phyloP scores from a whole-genome alignment of 2,329 filamentous ascomycete species.

The Pseudohalonectria lignicola region DNA sequence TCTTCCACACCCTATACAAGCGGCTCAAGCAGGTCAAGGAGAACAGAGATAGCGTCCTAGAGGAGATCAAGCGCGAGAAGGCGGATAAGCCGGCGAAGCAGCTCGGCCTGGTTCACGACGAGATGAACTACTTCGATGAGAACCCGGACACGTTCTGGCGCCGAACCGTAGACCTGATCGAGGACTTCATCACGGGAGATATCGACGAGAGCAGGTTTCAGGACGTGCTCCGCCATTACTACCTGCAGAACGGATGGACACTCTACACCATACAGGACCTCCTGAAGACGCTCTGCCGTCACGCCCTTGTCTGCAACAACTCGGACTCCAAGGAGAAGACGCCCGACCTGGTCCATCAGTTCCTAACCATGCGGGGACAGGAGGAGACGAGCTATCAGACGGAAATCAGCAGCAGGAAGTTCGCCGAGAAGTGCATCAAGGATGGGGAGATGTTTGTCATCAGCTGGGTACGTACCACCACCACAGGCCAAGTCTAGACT shows the following conservation, averaged over 20 bases:
- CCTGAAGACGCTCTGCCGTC: conserved; percentile 68
- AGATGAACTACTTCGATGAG: conserved; percentile 64
- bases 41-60: conserved; percentile 60
- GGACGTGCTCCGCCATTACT: conserved; percentile 84
- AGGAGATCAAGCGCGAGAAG: conserved; percentile 63
- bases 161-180: conserved; percentile 74
- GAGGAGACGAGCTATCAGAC: conserved; percentile 82
- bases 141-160: conserved; percentile 65
- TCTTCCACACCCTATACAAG: conserved; percentile 85
- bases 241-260: conserved; percentile 83
- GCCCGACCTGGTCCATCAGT: conserved; percentile 78
- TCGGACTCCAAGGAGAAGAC: conserved; percentile 89
- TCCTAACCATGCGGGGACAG: conserved; percentile 68
- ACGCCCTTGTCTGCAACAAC: conserved; percentile 73
- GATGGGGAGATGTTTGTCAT: conserved; percentile 88
- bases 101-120: conserved; percentile 73
- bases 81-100: conserved; percentile 71
- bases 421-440: conserved; percentile 85
- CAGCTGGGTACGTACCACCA: conserved; percentile 65
- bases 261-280: conserved; percentile 89
- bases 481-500: not conserved
- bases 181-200: conserved; percentile 74
- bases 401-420: conserved; percentile 83
- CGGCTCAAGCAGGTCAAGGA: conserved; percentile 76
- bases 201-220: conserved; percentile 77